phyloP scores from a whole-genome alignment of 2,329 filamentous ascomycete genomes.

The Microdochium nivale region DNA sequence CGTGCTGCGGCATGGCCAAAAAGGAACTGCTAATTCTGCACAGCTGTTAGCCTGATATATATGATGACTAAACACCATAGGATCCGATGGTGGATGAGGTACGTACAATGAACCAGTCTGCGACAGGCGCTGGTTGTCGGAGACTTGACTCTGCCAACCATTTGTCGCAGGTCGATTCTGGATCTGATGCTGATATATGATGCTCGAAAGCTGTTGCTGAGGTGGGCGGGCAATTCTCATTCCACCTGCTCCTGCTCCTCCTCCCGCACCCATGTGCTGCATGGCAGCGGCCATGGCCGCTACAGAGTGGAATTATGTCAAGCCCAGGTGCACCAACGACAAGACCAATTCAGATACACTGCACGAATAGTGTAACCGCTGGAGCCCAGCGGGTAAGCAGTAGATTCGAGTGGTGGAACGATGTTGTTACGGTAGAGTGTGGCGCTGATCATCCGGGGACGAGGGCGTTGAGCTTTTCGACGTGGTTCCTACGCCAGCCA shows the following conservation, averaged over 20 bases:
- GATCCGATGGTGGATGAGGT: background rate
- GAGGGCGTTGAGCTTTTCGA: no score
- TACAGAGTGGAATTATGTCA: slow-evolving; percentile 5
- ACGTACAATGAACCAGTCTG: slow-evolving; percentile 27
- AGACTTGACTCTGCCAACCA: slow-evolving; percentile 24
- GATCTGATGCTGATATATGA: slow-evolving; percentile 27
- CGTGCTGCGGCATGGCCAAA: slow-evolving; percentile 32
- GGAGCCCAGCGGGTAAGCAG: no score
- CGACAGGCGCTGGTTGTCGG: slow-evolving; percentile 19
- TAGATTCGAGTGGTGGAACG: no score
- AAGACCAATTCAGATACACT: no score
- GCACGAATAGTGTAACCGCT: no score
- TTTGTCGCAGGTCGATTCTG: slow-evolving; percentile 9
- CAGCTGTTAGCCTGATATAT: background rate
- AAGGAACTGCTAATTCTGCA: slow-evolving; percentile 42
- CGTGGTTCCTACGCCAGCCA: no score
- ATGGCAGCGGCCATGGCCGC: slow-evolving; percentile 54
- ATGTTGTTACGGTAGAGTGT: no score
- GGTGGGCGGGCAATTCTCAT: slow-evolving; percentile 17
- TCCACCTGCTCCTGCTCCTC: slow-evolving; percentile 30
- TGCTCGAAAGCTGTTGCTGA: slow-evolving; percentile 28
- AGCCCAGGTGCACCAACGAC: background rate
- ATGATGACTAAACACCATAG: background rate
- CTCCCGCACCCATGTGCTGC: slow-evolving; percentile 44
- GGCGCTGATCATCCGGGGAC: no score